phyloP scores from a whole-genome alignment of 2,329 filamentous ascomycete genomes.

The Verticillium tricorpus region DNA sequence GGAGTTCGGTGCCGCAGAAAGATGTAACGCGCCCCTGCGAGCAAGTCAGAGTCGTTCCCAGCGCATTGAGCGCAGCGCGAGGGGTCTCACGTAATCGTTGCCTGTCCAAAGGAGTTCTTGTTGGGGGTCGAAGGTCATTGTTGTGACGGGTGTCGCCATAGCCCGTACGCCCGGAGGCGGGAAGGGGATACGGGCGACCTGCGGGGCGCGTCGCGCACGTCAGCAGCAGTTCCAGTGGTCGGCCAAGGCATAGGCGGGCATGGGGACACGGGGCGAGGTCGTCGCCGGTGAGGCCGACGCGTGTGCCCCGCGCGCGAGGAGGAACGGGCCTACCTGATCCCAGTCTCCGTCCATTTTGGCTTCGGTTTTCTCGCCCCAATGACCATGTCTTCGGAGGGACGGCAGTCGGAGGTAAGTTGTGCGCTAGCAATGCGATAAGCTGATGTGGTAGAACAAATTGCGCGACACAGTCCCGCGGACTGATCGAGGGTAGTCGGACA shows the following conservation, averaged over 20 bases:
- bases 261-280: conserved; percentile 4
- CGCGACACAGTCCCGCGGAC: not conserved
- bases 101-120: conserved; percentile 93
- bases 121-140: conserved; percentile 81
- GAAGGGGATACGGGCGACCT: conserved; percentile 79
- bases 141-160: conserved; percentile 66
- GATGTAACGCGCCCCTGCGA: conserved; percentile 78
- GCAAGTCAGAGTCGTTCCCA: conserved; percentile 16
- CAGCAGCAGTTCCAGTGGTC: conserved; percentile 3
- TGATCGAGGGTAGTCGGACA: not conserved
- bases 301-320: not conserved
- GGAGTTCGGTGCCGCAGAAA: conserved; percentile 80
- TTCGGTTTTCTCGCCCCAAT: conserved; percentile 29
- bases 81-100: conserved; percentile 71
- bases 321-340: conserved; percentile 53
- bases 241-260: conserved; percentile 1
- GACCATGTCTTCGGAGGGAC: conserved; percentile 22
- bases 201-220: conserved; percentile 5
- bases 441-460: not conserved
- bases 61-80: not conserved
- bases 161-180: conserved; percentile 70
- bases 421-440: not conserved
- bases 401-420: not conserved
- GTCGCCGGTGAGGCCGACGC: not conserved
- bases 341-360: conserved; percentile 62